Percentiles rank a stretch among this genome's conserved stretches.
These are phyloP conservation scores for Neofusicoccum sp. DNA, from an alignment of 2,329 filamentous ascomycete species.

Conservation along the genomic window DNA sequence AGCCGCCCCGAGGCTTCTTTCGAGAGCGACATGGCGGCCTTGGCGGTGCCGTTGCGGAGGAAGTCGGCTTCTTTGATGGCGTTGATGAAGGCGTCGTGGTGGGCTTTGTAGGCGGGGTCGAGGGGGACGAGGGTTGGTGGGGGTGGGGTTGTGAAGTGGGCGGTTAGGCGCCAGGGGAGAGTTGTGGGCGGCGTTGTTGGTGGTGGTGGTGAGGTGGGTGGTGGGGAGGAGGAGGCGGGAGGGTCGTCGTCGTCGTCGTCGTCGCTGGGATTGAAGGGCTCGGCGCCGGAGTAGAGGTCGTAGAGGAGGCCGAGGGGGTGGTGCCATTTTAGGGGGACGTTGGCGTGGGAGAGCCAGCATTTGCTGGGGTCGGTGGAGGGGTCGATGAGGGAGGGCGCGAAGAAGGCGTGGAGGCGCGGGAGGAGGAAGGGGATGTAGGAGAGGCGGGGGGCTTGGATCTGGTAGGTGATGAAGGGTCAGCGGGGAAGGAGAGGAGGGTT, in stretches of 20 bases:
- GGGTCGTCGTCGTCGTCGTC: neutral
- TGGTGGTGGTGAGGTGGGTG: neutral
- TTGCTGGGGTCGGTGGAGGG: conserved; percentile 55
- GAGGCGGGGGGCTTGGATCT: conserved; percentile 65
- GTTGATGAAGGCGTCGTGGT: conserved; percentile 69
- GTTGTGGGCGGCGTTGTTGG: conserved; percentile 16
- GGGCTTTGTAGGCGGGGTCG: conserved; percentile 56
- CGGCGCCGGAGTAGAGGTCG: conserved; percentile 66
- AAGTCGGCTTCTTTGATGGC: conserved; percentile 82
- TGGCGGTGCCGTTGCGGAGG: conserved; percentile 82
- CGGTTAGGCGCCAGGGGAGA: conserved; percentile 64
- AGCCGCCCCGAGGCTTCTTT: conserved; percentile 81
- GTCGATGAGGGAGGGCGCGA: conserved; percentile 60
- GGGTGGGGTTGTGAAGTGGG: conserved; percentile 64
- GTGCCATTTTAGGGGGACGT: conserved; percentile 72
- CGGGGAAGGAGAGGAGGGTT: neutral
- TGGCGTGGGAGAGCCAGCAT: conserved; percentile 68
- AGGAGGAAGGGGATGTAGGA: conserved; percentile 71
- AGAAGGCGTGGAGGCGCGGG: conserved; percentile 65
- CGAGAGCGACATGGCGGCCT: conserved; percentile 85
- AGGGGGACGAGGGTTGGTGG: conserved; percentile 60
- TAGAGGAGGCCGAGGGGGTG: conserved; percentile 70
- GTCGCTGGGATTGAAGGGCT: conserved; percentile 41
- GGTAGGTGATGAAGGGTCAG: neutral
- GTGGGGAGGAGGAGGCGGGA: neutral